A percentile compares a stretch with the other conserved stretches of the same genome.
phyloP scores from a whole-genome alignment of 2,329 filamentous ascomycete genomes.

The Botrytis fragariae region DNA sequence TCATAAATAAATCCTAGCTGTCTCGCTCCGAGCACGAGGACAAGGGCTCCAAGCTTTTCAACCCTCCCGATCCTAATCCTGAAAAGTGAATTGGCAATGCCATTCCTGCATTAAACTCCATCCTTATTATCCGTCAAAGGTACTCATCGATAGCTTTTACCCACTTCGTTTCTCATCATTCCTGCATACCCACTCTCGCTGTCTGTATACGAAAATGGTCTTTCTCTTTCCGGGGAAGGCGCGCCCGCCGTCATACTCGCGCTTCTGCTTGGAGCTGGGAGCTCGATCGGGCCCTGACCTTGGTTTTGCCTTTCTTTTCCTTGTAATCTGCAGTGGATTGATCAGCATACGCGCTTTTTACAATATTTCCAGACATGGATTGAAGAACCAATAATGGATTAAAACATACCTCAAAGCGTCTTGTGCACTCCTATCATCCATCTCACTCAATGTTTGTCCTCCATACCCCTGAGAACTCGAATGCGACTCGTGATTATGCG shows the following conservation, averaged over 20 bases:
- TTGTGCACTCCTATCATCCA: constrained; percentile 15
- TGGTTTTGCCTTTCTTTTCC: constrained; percentile 13
- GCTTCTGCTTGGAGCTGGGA: constrained; percentile 16
- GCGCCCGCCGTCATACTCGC: constrained; percentile 11
- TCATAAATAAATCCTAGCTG: background rate
- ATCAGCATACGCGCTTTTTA: background rate
- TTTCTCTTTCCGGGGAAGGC: constrained; percentile 8
- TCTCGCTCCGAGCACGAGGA: background rate
- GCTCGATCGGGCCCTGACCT: constrained; percentile 10
- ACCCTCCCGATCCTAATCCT: background rate
- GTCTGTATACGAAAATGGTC: constrained; percentile 18
- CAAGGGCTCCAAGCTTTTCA: background rate
- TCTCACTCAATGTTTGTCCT: background rate
- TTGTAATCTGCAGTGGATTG: background rate
- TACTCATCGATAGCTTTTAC: background rate
- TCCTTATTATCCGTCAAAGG: background rate
- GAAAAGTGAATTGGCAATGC: background rate
- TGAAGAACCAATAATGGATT: background rate
- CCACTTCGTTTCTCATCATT: constrained; percentile 6
- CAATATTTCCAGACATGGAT: background rate
- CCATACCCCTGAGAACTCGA: background rate
- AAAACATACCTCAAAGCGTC: constrained; percentile 14
- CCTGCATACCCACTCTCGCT: constrained; percentile 21
- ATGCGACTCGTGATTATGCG: background rate
- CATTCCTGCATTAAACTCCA: background rate